Base-by-base conservation (phyloP, 305 asterid genomes). In the Fraxinus ornus region DNA sequence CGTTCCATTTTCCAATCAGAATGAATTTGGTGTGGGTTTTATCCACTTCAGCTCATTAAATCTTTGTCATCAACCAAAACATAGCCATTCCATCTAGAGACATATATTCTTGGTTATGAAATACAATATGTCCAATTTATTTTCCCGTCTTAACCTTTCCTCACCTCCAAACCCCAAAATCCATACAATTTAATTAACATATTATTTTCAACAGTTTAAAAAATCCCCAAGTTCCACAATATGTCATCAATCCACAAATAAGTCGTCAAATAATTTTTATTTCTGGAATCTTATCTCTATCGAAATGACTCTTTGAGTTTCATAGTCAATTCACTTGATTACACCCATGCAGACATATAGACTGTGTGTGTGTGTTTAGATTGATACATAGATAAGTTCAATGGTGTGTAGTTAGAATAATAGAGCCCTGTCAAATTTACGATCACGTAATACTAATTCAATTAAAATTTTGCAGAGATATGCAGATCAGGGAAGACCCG, bases 401-500 rank as follows among this genome's bases (percentile, higher is more conserved):
- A 66, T 1, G 7, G 35, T 26, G 19, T 26, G 35, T 62, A 22
- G 30, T 62, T 66, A 3, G 35, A 26, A 66, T 26, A 66, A 26
- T 15, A 26, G n/a, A 60, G 70, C 70, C 30, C 28, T 4, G 35
- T 66, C 73, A 66, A 66, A 26, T 24, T 21, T 24, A 64, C 5
- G 35, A 9, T 66, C 7, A 22, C 36, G 15, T 66, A 66, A n/a
- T 24, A 24, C 36, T 9, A 26, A 2, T 66, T 26, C 73, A 26
- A 66, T 26, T 3, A 66, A 24, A 24, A 9, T 26, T 26, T 3
- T 85, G 87, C 90, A 95, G 98, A 91, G 86, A 85, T 89, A 86
- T 86, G 98, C 97, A 7, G 87, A 87, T 39, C 88, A 77, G 77
- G 97, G 93, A 19, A 88, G 92, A 75, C 80, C 89, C 0, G 97